Evolutionary conservation across 345 rosid species (phyloP).

Genomic region (Ceriops decandra): DNA sequence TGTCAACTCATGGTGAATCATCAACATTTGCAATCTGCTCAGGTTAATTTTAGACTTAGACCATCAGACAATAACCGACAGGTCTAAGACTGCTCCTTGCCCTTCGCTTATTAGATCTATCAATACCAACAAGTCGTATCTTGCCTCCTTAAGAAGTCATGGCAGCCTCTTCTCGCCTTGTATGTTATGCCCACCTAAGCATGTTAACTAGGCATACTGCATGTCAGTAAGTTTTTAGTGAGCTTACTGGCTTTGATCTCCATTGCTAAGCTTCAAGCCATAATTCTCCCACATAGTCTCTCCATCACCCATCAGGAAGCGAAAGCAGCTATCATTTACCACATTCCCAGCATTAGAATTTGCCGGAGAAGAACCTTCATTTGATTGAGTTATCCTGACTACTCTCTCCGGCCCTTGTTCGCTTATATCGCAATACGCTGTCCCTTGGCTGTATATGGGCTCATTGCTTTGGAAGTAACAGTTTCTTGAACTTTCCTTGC

Average conservation of each 20-base stretch:
- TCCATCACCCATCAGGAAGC: constrained; percentile 76
- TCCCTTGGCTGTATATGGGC: constrained; percentile 38
- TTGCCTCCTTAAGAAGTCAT: too few relatives aligned
- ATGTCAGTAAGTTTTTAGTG: background rate
- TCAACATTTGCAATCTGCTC: too few relatives aligned
- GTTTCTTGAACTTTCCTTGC: constrained; percentile 55
- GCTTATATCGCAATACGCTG: constrained; percentile 33
- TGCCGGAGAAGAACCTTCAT: constrained; percentile 47
- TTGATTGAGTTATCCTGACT: constrained; percentile 5
- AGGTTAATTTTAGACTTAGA: too few relatives aligned
- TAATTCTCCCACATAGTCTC: constrained; percentile 76
- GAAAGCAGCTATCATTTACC: constrained; percentile 61
- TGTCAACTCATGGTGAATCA: too few relatives aligned
- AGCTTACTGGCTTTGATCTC: constrained; percentile 37
- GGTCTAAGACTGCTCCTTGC: too few relatives aligned
- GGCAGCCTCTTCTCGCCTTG: background rate
- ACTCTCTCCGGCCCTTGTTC: constrained; percentile 32
- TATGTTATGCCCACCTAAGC: background rate
- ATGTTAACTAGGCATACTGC: background rate
- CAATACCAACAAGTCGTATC: too few relatives aligned
- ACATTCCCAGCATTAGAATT: constrained; percentile 52
- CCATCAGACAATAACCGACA: too few relatives aligned
- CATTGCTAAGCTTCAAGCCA: constrained; percentile 71
- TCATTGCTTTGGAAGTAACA: constrained; percentile 35
- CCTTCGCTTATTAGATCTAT: too few relatives aligned